phyloP scores from a whole-genome alignment of 2,329 filamentous ascomycete species.

The Claviceps africana region DNA sequence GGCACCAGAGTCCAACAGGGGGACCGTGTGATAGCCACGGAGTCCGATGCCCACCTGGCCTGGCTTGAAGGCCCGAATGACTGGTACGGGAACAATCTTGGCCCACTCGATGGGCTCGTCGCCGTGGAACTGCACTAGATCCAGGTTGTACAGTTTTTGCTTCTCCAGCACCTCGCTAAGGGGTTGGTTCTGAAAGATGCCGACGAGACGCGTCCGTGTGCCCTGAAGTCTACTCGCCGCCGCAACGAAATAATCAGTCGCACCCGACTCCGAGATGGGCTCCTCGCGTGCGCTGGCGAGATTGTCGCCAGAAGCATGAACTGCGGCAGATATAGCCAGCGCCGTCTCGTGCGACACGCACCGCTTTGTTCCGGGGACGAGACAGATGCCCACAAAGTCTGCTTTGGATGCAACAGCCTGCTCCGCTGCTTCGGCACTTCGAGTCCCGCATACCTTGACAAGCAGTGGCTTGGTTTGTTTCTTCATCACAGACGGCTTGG shows the following conservation, averaged over 20 bases:
- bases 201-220: constrained; percentile 63
- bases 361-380: constrained; percentile 69
- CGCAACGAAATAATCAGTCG: constrained; percentile 59
- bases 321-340: constrained; percentile 61
- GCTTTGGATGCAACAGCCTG: constrained; percentile 76
- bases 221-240: constrained; percentile 33
- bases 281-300: constrained; percentile 19
- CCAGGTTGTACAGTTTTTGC: constrained; percentile 61
- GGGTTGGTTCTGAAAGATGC: constrained; percentile 87
- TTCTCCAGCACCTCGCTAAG: constrained; percentile 68
- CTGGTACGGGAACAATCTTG: constrained; percentile 74
- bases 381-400: constrained; percentile 84
- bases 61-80: constrained; percentile 75
- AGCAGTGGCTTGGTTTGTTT: constrained; percentile 37
- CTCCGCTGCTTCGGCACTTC: constrained; percentile 65
- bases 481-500: constrained; percentile 20
- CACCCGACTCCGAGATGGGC: constrained; percentile 16
- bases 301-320: constrained; percentile 52
- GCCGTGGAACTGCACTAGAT: constrained; percentile 87
- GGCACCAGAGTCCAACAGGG: constrained; percentile 74
- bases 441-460: constrained; percentile 92
- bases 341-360: constrained; percentile 69
- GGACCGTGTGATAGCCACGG: constrained; percentile 69
- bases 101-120: constrained; percentile 90
- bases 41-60: constrained; percentile 55